Percentiles rank a stretch among this genome's conserved stretches.
phyloP scores from a whole-genome alignment of 129 eudicot genomes.

The Lactuca sativa region DNA sequence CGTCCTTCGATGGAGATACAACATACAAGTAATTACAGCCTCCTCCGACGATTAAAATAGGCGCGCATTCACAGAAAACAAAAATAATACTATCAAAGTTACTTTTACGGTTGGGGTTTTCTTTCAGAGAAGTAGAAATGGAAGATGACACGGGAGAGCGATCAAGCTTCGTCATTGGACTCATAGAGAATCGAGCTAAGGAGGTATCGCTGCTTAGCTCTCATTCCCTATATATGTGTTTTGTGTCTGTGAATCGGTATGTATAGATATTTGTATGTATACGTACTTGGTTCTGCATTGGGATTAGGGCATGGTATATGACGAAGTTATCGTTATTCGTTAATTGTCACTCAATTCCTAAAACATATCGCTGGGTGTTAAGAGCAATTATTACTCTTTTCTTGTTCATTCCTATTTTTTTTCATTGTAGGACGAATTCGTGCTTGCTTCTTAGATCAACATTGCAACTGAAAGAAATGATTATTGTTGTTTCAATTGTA shows the following conservation, averaged over 20 bases:
- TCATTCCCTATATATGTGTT: conserved; percentile 15
- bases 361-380: neutral
- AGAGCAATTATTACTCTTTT: neutral
- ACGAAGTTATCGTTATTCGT: neutral
- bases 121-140: conserved; percentile 31
- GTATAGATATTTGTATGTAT: neutral
- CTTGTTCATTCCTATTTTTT: neutral
- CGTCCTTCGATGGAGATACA: neutral
- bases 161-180: conserved; percentile 83
- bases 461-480: neutral
- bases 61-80: conserved; percentile 19
- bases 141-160: conserved; percentile 85
- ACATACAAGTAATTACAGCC: neutral
- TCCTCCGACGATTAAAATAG: neutral
- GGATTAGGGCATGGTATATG: conserved; percentile 7
- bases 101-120: neutral
- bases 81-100: neutral
- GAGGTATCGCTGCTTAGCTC: conserved; percentile 51
- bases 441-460: neutral
- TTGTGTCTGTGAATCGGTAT: neutral
- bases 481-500: neutral
- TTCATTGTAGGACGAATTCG: neutral
- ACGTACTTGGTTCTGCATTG: neutral
- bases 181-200: conserved; percentile 94
- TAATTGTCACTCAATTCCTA: neutral